Evolutionary conservation across 768 basidiomycete genomes (phyloP).

Genomic region (Tephrocybe sp.): DNA sequence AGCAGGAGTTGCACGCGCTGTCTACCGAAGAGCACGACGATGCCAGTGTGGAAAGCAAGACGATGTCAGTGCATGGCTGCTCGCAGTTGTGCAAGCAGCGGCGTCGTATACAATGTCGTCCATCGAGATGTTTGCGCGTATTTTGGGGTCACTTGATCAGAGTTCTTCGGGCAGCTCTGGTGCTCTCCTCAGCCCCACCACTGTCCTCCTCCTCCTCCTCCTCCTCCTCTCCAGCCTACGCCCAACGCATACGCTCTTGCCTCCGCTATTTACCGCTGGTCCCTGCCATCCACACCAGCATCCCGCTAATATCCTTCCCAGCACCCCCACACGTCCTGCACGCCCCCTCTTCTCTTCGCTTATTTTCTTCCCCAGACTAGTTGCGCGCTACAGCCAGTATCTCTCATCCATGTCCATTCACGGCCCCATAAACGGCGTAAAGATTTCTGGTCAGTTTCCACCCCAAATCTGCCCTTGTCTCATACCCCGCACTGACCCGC

Average conservation of each 20-base stretch:
- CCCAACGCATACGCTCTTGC: too few species aligned
- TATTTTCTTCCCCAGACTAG: constrained; percentile 3
- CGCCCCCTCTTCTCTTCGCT: constrained; percentile 14
- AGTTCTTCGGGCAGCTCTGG: constrained; percentile 17
- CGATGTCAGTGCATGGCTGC: too few species aligned
- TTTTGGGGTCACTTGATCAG: constrained; percentile 37
- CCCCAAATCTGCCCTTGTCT: constrained; percentile 20
- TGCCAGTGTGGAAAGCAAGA: too few species aligned
- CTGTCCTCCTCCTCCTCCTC: constrained; percentile 16
- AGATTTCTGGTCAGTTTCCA: constrained; percentile 72
- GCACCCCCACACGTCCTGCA: constrained; percentile 15
- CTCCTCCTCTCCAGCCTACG: not conserved
- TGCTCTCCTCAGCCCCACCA: constrained; percentile 16
- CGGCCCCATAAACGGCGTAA: constrained; percentile 86
- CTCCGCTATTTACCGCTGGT: too few species aligned
- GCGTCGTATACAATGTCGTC: not conserved
- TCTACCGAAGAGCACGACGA: too few species aligned
- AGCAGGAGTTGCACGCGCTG: too few species aligned
- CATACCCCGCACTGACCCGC: constrained; percentile 25
- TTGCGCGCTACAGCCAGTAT: constrained; percentile 15
- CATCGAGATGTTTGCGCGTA: constrained; percentile 25
- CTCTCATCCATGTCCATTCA: constrained; percentile 61
- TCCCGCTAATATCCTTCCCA: constrained; percentile 21
- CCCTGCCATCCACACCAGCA: not conserved
- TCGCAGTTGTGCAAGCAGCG: too few species aligned